Evolutionary conservation across 106 monocot genomes (phyloP).

Genomic region (Amphibolis antarctica): DNA sequence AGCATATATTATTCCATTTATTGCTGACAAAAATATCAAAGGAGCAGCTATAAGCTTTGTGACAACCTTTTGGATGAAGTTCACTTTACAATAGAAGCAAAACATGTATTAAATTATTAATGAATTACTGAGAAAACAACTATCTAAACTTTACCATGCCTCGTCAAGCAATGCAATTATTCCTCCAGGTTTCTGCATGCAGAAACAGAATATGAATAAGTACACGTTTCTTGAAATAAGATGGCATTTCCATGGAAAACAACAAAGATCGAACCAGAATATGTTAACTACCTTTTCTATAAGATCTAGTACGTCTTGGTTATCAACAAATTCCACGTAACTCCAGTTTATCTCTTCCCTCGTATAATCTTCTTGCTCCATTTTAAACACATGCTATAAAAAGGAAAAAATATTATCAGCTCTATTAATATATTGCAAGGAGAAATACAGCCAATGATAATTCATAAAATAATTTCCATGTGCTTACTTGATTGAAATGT

Average conservation of each 20-base stretch:
- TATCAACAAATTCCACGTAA: constrained; percentile 95
- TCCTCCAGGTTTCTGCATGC: constrained; percentile 84
- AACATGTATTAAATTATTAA: too few relatives aligned
- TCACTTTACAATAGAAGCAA: too few relatives aligned
- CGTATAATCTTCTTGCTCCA: constrained; percentile 99
- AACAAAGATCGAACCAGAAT: neutral
- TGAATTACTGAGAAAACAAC: too few relatives aligned
- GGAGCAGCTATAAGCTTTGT: too few relatives aligned
- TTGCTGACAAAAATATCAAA: too few relatives aligned
- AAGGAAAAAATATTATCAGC: neutral
- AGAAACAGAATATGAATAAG: neutral
- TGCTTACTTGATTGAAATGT: constrained; percentile 87
- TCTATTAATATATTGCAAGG: neutral
- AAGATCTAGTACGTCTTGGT: constrained; percentile 93
- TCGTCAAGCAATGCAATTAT: constrained; percentile 98
- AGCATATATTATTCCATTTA: too few relatives aligned
- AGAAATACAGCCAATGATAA: neutral
- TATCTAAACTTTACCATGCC: constrained; percentile 53
- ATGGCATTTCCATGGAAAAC: neutral
- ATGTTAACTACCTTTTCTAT: constrained; percentile 66
- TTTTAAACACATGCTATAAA: constrained; percentile 82
- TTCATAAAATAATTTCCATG: neutral
- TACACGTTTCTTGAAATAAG: neutral
- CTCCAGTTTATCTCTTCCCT: constrained; percentile 94
- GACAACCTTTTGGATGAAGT: too few relatives aligned